Evolutionary conservation across 176 grass and related monocot genomes (phyloP).

Genomic region (Melocanna baccifera): DNA sequence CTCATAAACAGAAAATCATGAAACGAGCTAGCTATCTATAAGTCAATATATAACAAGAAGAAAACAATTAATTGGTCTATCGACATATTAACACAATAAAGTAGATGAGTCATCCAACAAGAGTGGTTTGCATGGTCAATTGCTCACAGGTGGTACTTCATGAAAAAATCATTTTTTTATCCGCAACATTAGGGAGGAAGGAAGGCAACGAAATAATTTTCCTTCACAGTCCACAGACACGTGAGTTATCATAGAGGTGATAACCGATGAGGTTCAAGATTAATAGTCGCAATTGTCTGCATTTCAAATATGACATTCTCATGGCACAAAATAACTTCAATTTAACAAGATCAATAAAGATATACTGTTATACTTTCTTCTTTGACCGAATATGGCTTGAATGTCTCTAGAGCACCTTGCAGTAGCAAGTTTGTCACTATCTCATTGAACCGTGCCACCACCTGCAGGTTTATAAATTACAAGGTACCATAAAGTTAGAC

Average conservation of each 20-base stretch:
- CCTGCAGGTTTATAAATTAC: constrained; percentile 49
- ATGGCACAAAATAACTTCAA: not conserved
- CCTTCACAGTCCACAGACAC: not conserved
- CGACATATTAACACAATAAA: not conserved
- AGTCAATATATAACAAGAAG: not conserved
- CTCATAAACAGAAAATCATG: not conserved
- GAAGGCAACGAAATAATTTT: not conserved
- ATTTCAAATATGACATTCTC: not conserved
- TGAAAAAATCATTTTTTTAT: not conserved
- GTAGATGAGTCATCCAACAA: not conserved
- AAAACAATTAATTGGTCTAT: not conserved
- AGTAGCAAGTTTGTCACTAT: constrained; percentile 81
- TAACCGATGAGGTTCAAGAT: not conserved
- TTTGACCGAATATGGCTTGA: constrained; percentile 68
- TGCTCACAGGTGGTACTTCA: too few relatives aligned
- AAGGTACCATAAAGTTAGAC: constrained; percentile 2
- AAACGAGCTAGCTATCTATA: not conserved
- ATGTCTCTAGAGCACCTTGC: constrained; percentile 83
- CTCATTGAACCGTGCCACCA: constrained; percentile 93
- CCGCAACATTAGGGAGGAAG: not conserved
- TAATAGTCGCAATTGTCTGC: not conserved
- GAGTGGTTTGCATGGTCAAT: too few relatives aligned
- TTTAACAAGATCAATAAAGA: not conserved
- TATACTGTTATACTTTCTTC: constrained; percentile 81
- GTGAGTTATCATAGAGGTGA: not conserved